These are phyloP conservation scores for Penicillium thymicola DNA, from an alignment of 2,329 filamentous ascomycete genomes.

Conservation along the genomic window DNA sequence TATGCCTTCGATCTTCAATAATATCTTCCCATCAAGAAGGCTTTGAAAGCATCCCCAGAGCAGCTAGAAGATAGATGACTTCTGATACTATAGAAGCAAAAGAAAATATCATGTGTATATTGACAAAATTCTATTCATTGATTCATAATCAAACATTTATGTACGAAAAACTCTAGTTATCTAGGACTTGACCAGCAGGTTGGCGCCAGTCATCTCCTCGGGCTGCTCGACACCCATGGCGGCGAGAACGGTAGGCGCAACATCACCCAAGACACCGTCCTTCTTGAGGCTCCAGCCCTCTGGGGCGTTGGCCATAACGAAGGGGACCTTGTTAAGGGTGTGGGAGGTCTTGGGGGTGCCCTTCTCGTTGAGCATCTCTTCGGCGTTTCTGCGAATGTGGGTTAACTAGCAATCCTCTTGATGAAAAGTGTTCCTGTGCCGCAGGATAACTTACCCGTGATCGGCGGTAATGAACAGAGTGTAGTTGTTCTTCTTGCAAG, in stretches of 20 bases:
- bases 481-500: slow-evolving; percentile 90
- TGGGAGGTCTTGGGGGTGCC: slow-evolving; percentile 97
- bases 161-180: slow-evolving; percentile 17
- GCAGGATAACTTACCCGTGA: slow-evolving; percentile 63
- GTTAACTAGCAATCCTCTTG: slow-evolving; percentile 18
- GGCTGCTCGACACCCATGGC: slow-evolving; percentile 90
- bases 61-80: not conserved
- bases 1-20: not conserved
- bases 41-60: not conserved
- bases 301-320: slow-evolving; percentile 96
- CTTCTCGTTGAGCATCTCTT: slow-evolving; percentile 97
- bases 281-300: slow-evolving; percentile 81
- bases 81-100: not conserved
- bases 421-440: not conserved
- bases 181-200: slow-evolving; percentile 69
- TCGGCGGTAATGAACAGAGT: slow-evolving; percentile 93
- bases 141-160: slow-evolving; percentile 20
- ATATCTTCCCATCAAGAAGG: not conserved
- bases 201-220: slow-evolving; percentile 85
- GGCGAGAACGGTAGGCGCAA: slow-evolving; percentile 88
- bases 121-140: slow-evolving; percentile 23
- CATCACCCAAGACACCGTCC: slow-evolving; percentile 90
- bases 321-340: slow-evolving; percentile 96
- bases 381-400: slow-evolving; percentile 64
- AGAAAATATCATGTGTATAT: slow-evolving; percentile 18